Base-by-base conservation (phyloP, 2,329 filamentous ascomycete genomes). In the Microsporum canis region DNA sequence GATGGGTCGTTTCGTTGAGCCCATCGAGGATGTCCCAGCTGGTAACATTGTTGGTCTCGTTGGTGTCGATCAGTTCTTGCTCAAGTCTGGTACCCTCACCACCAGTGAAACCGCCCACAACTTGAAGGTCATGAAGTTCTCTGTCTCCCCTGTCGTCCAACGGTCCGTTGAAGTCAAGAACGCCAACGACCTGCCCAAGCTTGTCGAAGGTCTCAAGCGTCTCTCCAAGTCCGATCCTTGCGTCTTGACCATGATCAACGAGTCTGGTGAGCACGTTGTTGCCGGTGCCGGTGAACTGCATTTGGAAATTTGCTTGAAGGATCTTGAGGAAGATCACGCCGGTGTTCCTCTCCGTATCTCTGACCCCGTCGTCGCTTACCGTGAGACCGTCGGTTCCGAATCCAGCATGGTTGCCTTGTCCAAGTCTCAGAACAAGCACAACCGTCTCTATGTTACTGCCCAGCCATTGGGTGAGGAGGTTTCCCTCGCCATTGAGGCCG, bases 81-180 rank as follows among this genome's bases (percentile, higher is more conserved):
- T 99, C 84, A 99, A 99, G 88, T 97, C 94, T 77, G 94, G 94
- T 88, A 99, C 94, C 74, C 88, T 99, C 72, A 96, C 91, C 80
- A 97, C 92, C 77, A 87, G 84, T 76, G 94, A 99, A 70, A 95
- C 90, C 68, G 92, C 94, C 77, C 94, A 99, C 88, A 99, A 99
- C 88, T 82, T 99, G 74, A 97, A 97, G 88, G 94, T 99, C 82
- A 99, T 99, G 94, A 97, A 96, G 85, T 99, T 99, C 88, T 99
- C 94, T 75, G 94, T 99, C 77, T 97, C 94, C 64, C 94, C 94
- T 72, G 94, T 99, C 81, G 94, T 99, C 69, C 92, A 88, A 82
- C 92, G 92, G 71, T 96, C 94, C 79, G 94, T 99, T 74, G 90
- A 96, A 82, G 92, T 96, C 84, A 97, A 97, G 90, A 99, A 99